Conservation (phyloP, 2,329 filamentous ascomycete genomes). For the Sporothrix humicola region DNA sequence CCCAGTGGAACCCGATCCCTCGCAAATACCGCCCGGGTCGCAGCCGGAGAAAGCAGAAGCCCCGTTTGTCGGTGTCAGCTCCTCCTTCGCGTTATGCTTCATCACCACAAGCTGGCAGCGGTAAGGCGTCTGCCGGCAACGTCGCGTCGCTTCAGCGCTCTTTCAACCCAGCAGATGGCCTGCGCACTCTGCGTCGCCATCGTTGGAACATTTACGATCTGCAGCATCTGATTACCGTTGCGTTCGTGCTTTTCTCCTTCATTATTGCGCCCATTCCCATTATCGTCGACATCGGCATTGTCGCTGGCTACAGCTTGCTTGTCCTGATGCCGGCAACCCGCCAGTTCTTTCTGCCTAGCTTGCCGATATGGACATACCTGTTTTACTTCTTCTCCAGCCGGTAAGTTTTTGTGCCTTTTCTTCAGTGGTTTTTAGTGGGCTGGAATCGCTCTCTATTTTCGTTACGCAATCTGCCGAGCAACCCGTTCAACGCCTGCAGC, state of each 20-base stretch:
- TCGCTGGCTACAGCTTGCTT: conserved; percentile 69
- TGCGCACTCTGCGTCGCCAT: conserved; percentile 76
- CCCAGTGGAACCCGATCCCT: conserved; percentile 45
- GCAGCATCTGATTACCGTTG: conserved; percentile 78
- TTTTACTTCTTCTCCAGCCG: conserved; percentile 92
- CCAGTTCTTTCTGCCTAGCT: conserved; percentile 88
- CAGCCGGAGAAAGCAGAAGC: conserved; percentile 33
- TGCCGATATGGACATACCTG: conserved; percentile 84
- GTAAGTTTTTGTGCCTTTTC: conserved; percentile 58
- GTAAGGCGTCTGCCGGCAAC: conserved; percentile 52
- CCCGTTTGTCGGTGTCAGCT: conserved; percentile 33
- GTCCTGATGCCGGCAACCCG: conserved; percentile 82
- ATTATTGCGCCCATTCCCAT: conserved; percentile 82
- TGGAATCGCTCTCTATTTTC: background rate
- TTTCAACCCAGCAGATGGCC: conserved; percentile 77
- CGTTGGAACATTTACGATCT: conserved; percentile 83
- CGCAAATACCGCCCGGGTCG: conserved; percentile 42
- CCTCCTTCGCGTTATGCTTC: conserved; percentile 38
- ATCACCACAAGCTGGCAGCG: conserved; percentile 25
- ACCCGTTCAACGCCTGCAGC: conserved; percentile 14
- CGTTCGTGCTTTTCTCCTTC: conserved; percentile 80
- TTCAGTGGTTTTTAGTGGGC: background rate
- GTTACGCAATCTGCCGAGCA: conserved; percentile 22
- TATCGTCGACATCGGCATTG: conserved; percentile 74
- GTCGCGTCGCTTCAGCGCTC: conserved; percentile 81